Conservation (phyloP, 352 stramenopile species). For the Lagenidium giganteum region DNA sequence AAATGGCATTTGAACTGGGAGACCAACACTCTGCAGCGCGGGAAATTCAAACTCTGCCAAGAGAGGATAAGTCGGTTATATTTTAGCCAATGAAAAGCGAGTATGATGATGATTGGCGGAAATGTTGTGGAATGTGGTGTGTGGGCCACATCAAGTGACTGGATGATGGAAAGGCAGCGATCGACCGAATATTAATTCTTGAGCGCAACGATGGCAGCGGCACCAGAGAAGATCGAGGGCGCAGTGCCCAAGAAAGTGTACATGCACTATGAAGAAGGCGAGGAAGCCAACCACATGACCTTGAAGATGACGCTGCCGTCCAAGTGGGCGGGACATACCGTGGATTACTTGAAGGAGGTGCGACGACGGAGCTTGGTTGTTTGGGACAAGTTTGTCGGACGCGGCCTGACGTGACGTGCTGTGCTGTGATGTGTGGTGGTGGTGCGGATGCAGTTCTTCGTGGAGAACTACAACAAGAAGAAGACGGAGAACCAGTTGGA, state of each 20-base stretch:
- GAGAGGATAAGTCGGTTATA: no score
- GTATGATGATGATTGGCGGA: no score
- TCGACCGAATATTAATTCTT: slow-evolving; percentile 3
- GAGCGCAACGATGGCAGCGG: slow-evolving; percentile 23
- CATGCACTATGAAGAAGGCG: slow-evolving; percentile 81
- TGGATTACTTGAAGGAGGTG: slow-evolving; percentile 82
- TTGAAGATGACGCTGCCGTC: slow-evolving; percentile 87
- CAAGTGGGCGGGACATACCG: slow-evolving; percentile 77
- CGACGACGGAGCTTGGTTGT: not conserved
- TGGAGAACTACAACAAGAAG: slow-evolving; percentile 89
- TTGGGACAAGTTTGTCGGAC: not conserved
- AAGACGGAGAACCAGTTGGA: slow-evolving; percentile 68
- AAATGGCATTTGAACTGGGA: no score
- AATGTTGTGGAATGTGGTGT: no score
- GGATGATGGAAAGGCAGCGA: no score
- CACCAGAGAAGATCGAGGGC: slow-evolving; percentile 62
- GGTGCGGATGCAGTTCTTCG: slow-evolving; percentile 63
- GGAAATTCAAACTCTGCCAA: no score
- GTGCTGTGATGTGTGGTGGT: slow-evolving; percentile 4
- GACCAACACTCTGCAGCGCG: no score
- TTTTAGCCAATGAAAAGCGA: no score
- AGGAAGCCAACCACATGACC: slow-evolving; percentile 57
- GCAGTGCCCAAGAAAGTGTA: slow-evolving; percentile 85
- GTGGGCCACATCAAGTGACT: no score
- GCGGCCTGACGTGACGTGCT: slow-evolving; percentile 6